Evolutionary conservation across 1,284 basidiomycete species (phyloP).

Genomic region (Retiboletus flavoniger): DNA sequence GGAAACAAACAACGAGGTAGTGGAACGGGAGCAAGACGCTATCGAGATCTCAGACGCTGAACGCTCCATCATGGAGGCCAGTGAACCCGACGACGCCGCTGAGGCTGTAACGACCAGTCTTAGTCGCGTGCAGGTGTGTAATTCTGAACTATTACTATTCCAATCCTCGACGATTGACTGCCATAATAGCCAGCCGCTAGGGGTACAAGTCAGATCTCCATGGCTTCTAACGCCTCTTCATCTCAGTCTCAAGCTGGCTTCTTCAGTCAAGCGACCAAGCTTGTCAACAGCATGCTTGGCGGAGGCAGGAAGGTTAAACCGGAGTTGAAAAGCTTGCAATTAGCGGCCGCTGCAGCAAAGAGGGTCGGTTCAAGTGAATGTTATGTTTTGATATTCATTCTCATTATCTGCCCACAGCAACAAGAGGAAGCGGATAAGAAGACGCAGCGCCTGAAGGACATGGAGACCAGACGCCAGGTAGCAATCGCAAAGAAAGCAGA

Average conservation of each 20-base stretch:
- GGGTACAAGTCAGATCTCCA: constrained; percentile 54
- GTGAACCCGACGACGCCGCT: constrained; percentile 43
- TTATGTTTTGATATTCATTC: neutral
- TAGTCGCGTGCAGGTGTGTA: constrained; percentile 40
- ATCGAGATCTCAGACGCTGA: constrained; percentile 31
- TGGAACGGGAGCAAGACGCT: constrained; percentile 38
- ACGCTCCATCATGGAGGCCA: constrained; percentile 35
- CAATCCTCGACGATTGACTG: constrained; percentile 2
- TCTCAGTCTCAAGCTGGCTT: constrained; percentile 59
- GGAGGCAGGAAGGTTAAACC: constrained; percentile 62
- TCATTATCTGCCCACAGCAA: constrained; percentile 54
- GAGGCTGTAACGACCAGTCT: constrained; percentile 41
- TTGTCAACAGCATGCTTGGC: constrained; percentile 62
- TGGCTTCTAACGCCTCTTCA: constrained; percentile 50
- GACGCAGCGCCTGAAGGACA: constrained; percentile 68
- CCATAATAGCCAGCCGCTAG: constrained; percentile 15
- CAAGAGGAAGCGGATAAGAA: constrained; percentile 85
- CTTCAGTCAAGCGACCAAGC: constrained; percentile 64
- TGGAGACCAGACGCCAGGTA: constrained; percentile 73
- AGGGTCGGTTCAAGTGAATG: constrained; percentile 53
- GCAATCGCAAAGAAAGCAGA: constrained; percentile 75
- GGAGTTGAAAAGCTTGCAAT: constrained; percentile 81
- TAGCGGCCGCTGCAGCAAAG: constrained; percentile 77
- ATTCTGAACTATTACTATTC: neutral
- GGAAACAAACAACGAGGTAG: constrained; percentile 15